phyloP scores from a whole-genome alignment of 345 rosid genomes.

The Sisymbrium altissimum region DNA sequence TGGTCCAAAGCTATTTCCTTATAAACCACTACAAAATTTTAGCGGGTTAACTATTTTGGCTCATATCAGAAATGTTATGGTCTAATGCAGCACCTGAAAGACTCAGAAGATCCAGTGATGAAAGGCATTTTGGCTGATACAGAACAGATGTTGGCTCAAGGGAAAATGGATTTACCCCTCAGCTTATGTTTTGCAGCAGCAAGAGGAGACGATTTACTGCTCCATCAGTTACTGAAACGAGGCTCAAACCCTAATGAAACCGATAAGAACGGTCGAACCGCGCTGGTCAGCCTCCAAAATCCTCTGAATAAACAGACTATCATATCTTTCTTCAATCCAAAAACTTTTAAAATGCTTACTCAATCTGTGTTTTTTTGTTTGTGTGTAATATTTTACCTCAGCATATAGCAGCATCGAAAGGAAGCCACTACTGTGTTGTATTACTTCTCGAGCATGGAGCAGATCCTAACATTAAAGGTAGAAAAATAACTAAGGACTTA shows the following conservation, averaged over 20 bases:
- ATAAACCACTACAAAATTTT: neutral
- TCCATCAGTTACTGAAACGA: constrained; percentile 66
- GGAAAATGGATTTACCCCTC: constrained; percentile 81
- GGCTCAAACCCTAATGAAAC: constrained; percentile 68
- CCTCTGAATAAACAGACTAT: neutral
- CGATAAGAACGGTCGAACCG: constrained; percentile 61
- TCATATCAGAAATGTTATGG: neutral
- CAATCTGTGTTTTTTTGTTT: neutral
- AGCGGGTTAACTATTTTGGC: neutral
- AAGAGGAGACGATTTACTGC: constrained; percentile 77
- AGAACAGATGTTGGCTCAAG: constrained; percentile 72
- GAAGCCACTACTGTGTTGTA: constrained; percentile 56
- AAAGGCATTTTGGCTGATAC: constrained; percentile 55
- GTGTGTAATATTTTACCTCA: constrained; percentile 39
- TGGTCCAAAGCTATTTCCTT: constrained; percentile 2
- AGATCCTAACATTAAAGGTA: constrained; percentile 78
- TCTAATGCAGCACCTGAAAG: constrained; percentile 68
- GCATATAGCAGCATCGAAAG: constrained; percentile 86
- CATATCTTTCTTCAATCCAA: neutral
- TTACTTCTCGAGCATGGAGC: constrained; percentile 73
- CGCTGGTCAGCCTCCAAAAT: constrained; percentile 44
- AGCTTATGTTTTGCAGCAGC: constrained; percentile 72
- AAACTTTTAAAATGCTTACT: neutral
- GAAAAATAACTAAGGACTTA: neutral
- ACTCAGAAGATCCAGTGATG: constrained; percentile 56